Base-by-base conservation (phyloP, 164 flowering plant genomes). In the Echeveria elegans region DNA sequence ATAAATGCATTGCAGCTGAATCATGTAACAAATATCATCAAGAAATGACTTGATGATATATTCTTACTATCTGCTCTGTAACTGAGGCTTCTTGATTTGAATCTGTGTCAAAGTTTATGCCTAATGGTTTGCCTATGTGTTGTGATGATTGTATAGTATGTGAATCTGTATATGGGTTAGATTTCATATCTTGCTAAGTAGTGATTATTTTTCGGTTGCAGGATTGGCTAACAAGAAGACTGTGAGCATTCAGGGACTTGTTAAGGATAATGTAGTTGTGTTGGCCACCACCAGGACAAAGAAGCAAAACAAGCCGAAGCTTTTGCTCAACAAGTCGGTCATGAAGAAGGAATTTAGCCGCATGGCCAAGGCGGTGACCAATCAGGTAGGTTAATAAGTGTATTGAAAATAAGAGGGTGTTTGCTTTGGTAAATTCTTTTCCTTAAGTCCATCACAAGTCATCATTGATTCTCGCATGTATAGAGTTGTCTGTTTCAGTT, bases 181-280 rank as follows among this genome's bases (percentile, higher is more conserved):
- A n/a, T n/a, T n/a, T n/a, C n/a, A n/a, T n/a, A n/a, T n/a, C n/a
- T n/a, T n/a, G n/a, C n/a, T n/a, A n/a, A n/a, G n/a, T n/a, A n/a
- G n/a, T 34, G 5, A 34, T 34, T 3, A 34, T 34, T 34, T 58
- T 21, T 16, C n/a, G 1, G 26, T 41, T 23, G 19, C 34, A 84
- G 90, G 90, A 10, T 67, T 90, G 65, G 90, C 97, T 15, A 87
- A 88, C 79, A 72, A 70, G 77, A 88, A 88, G 68, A 85, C 90
- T 0, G 97, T 87, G 21, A 73, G 89, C 2, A 80, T 90, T 76
- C 88, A 82, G 45, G 45, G 45, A 66, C 75, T 38, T 1, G 83
- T 83, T 2, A 82, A 85, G 64, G 95, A 86, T 63, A 74, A 65
- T 14, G 47, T 80, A 16, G 85, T 90, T 61, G 69, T 84, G 71